Evolutionary conservation across 129 eudicot genomes (phyloP).

Genomic region (Saussurea involucrata): DNA sequence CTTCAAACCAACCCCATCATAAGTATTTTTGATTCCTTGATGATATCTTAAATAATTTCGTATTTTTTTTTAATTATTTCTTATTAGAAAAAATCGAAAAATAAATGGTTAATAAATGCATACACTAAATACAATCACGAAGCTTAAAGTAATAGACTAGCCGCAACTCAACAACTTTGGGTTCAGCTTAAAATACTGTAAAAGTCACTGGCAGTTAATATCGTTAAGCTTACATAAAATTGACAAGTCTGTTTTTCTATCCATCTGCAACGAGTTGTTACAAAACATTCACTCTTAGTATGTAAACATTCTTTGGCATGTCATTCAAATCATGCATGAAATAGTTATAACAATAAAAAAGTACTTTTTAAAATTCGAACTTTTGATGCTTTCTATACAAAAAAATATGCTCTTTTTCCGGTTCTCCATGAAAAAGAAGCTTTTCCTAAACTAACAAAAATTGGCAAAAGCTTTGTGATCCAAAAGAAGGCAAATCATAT

Average conservation of each 20-base stretch:
- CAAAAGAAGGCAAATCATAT: constrained; percentile 8
- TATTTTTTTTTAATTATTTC: background rate
- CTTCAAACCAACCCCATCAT: constrained; percentile 25
- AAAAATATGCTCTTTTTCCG: background rate
- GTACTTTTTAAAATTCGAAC: background rate
- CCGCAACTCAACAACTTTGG: background rate
- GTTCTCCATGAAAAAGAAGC: background rate
- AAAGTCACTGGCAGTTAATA: background rate
- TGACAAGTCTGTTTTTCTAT: background rate
- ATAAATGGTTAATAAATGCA: background rate
- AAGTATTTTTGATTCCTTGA: constrained; percentile 2
- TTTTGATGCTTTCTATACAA: background rate
- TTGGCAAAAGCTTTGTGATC: background rate
- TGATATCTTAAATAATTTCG: background rate
- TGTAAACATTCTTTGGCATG: background rate
- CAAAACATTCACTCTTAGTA: background rate
- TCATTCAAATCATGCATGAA: background rate
- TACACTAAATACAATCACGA: background rate
- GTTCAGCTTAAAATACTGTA: background rate
- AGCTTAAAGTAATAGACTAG: background rate
- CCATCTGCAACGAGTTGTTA: background rate
- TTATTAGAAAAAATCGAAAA: background rate
- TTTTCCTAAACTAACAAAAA: constrained; percentile 1
- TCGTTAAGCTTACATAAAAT: background rate
- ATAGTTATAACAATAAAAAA: background rate